phyloP scores from a whole-genome alignment of 2,329 filamentous ascomycete genomes.

The Cordyceps pruinosa region DNA sequence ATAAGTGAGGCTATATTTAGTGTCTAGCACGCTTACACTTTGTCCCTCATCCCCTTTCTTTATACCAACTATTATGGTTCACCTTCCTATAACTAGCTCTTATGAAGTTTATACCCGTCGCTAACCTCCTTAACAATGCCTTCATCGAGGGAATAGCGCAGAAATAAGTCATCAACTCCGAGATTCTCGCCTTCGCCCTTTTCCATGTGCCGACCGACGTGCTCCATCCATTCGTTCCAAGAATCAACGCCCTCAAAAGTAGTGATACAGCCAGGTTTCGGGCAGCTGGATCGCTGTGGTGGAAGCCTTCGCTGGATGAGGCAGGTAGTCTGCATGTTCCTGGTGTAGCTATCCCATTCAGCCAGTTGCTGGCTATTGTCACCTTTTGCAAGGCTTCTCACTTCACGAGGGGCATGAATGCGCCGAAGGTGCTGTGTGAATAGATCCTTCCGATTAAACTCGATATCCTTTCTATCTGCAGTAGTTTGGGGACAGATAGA shows the following conservation, averaged over 20 bases:
- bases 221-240: constrained; percentile 90
- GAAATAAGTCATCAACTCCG: constrained; percentile 50
- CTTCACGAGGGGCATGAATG: constrained; percentile 80
- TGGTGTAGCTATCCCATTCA: constrained; percentile 59
- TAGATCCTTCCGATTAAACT: constrained; percentile 91
- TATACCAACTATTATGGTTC: neutral
- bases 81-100: neutral
- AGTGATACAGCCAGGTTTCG: constrained; percentile 61
- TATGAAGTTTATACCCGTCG: constrained; percentile 2
- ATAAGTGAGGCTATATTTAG: neutral
- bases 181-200: constrained; percentile 54
- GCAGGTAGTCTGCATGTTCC: constrained; percentile 67
- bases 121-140: constrained; percentile 53
- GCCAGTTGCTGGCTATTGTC: constrained; percentile 48
- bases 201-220: constrained; percentile 85
- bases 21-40: neutral
- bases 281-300: constrained; percentile 65
- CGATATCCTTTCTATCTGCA: constrained; percentile 51
- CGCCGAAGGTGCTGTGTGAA: constrained; percentile 91
- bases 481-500: constrained; percentile 50
- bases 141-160: constrained; percentile 57
- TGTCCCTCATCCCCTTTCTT: neutral
- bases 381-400: constrained; percentile 47
- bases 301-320: constrained; percentile 61
- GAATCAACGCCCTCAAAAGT: constrained; percentile 64